Percentiles rank a stretch among this genome's conserved stretches.
Conservation (phyloP, 768 basidiomycete species). For the Rhizopogon vesiculosus region DNA sequence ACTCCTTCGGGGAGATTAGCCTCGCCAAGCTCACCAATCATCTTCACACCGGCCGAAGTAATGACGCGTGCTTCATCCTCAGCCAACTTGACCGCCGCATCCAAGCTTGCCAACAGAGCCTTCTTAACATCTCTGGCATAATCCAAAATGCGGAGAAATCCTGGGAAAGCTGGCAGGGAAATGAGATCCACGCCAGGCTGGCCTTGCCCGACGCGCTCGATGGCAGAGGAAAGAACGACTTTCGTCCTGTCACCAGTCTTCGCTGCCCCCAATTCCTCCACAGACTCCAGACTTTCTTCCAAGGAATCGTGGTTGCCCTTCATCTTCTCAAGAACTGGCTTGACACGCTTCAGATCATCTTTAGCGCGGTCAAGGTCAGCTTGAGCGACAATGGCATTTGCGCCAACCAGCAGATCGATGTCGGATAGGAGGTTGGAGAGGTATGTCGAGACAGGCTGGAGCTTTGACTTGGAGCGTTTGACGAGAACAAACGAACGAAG, state of each 20-base stretch:
- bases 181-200: conserved; percentile 57
- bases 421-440: conserved; percentile 87
- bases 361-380: conserved; percentile 69
- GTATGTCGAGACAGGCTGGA: conserved; percentile 90
- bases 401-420: conserved; percentile 78
- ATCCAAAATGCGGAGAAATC: conserved; percentile 78
- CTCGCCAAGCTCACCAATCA: conserved; percentile 67
- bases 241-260: conserved; percentile 50
- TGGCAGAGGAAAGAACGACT: conserved; percentile 54
- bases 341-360: conserved; percentile 59
- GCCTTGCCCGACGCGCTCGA: conserved; percentile 76
- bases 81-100: conserved; percentile 70
- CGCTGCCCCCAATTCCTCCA: conserved; percentile 73
- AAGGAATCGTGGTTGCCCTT: conserved; percentile 64
- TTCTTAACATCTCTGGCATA: conserved; percentile 79
- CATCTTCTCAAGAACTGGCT: conserved; percentile 89
- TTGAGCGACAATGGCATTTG: conserved; percentile 86
- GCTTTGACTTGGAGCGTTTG: conserved; percentile 95
- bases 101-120: conserved; percentile 75
- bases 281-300: conserved; percentile 71
- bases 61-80: conserved; percentile 78
- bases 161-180: conserved; percentile 76
- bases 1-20: conserved; percentile 75
- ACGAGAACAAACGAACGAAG: conserved; percentile 92
- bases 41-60: conserved; percentile 61